These are phyloP conservation scores for Syzygium grande DNA, from an alignment of 345 rosid species.

Conservation along the genomic window DNA sequence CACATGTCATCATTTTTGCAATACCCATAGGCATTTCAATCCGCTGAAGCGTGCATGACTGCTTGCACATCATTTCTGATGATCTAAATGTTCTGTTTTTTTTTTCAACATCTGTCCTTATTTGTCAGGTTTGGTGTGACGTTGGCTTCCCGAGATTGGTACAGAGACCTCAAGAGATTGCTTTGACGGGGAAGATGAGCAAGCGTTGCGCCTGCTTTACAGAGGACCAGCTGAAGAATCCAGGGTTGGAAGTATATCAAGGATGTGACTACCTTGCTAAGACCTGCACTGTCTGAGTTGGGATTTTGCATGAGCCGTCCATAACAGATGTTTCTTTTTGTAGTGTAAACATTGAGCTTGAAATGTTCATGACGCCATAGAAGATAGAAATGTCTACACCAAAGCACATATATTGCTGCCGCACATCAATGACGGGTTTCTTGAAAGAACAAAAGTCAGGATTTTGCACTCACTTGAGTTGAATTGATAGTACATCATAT, in stretches of 20 bases:
- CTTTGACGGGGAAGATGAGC: slow-evolving; percentile 89
- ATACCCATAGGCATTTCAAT: neutral
- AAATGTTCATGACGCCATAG: neutral
- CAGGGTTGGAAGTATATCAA: slow-evolving; percentile 71
- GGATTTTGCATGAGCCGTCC: neutral
- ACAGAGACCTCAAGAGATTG: slow-evolving; percentile 84
- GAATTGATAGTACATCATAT: neutral
- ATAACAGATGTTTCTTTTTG: neutral
- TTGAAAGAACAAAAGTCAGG: neutral
- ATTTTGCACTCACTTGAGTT: neutral
- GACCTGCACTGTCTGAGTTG: slow-evolving; percentile 51
- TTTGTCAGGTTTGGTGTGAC: slow-evolving; percentile 85
- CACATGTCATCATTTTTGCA: neutral
- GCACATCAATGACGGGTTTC: neutral
- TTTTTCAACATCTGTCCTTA: neutral
- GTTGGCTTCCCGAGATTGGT: slow-evolving; percentile 76
- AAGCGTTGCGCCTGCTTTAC: slow-evolving; percentile 84
- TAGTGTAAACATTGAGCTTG: neutral
- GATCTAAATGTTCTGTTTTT: neutral
- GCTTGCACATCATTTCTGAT: neutral
- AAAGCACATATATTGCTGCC: neutral
- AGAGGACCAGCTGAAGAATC: slow-evolving; percentile 54
- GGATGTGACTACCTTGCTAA: slow-evolving; percentile 69
- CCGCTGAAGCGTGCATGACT: neutral
- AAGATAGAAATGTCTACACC: neutral